Base-by-base conservation (phyloP, 192 early-diverging fungal genomes). In the Paraglomus occultum region DNA sequence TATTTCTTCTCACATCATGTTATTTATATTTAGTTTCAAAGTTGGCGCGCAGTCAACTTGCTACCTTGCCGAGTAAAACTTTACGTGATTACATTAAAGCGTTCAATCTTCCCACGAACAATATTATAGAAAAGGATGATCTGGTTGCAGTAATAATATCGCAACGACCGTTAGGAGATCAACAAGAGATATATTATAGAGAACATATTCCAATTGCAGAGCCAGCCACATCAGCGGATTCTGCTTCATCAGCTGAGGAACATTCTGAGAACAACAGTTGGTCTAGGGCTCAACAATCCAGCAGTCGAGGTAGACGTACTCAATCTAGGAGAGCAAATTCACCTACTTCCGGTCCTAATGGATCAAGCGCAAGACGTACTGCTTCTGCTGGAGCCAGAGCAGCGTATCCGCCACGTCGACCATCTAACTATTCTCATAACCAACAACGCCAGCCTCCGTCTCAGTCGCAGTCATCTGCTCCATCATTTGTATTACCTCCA, bases 101-200 rank as follows among this genome's bases (percentile, higher is more conserved):
- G 0, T 80, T 75, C 62, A 63, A 74, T 63, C 58, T 80, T n/a
- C 71, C 76, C 0, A 48, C 52, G 14, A 59, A 71, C 46, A 57
- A 44, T 57, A 71, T 61, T 5, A 54, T 80, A 22, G 79, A 80
- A 52, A 80, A 80, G 47, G 58, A 63, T 9, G 79, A 80, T 58
- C 57, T 80, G 18, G 71, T 80, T 1, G 43, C 23, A 8, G 48
- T 77, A 22, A 75, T 80, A 14, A 51, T 73, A 3, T 40, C 47
- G n/a, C 40, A 64, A 11, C 45, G 10, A 47, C 62, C 62, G 14
- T n/a, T 64, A 47, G 31, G 17, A 18, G 62, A 64, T 20, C 40
- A 47, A 45, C 20, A 64, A 48, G 62, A 64, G 49, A 44, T 47
- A 23, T 64, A 47, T 47, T 64, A 42, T 64, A 40, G 62, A 47